Base-by-base conservation (phyloP, 805 yeast genomes). In the Metahyphopichia silvanorum region DNA sequence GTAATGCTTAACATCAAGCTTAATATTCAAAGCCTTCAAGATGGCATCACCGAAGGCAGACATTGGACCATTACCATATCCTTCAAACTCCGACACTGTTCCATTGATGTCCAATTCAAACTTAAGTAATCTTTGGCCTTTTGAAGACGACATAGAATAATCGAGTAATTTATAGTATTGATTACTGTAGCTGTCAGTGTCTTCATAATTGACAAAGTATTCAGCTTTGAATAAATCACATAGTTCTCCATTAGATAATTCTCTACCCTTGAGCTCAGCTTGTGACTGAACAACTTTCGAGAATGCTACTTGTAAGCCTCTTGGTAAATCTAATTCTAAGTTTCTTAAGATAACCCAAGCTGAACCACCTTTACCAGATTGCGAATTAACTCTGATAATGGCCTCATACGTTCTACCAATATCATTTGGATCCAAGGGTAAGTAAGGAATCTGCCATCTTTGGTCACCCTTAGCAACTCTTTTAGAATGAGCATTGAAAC, bases 391-490 rank as follows among this genome's bases (percentile, higher is more conserved):
- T 53, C 95, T 77, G 47, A 85, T 85, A 35, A 86, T 84, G n/a
- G 94, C 93, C 60, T 86, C 95, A 63, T 86, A 86, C n/a, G 82
- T 82, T 57, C 93, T 76, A 32, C 94, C 94, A 47, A 85, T 80
- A 55, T 86, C 94, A 45, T 75, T 69, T 28, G 95, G 95, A 53
- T 85, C 95, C 51, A 86, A 69, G 18, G 95, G 94, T 45, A 85
- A 70, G 61, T 85, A 85, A 13, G 95, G 95, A 37, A 85, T 68
- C 47, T 74, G 68, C 95, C 94, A 85, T 32, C 55, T 57, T 16
- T 60, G 51, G 33, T 65, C 62, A 10, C 57, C 55, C 27, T 53
- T 49, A 25, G 59, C 60, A 30, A 55, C 47, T 34, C 63, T 60
- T 42, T 67, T 60, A 35, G 65, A 62, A 45, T 76, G 69, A 13